Evolutionary conservation across 2,329 filamentous ascomycete genomes (phyloP), one percentile per base, ranked within the genome.

Genomic region (Fusarium pseudograminearum): DNA sequence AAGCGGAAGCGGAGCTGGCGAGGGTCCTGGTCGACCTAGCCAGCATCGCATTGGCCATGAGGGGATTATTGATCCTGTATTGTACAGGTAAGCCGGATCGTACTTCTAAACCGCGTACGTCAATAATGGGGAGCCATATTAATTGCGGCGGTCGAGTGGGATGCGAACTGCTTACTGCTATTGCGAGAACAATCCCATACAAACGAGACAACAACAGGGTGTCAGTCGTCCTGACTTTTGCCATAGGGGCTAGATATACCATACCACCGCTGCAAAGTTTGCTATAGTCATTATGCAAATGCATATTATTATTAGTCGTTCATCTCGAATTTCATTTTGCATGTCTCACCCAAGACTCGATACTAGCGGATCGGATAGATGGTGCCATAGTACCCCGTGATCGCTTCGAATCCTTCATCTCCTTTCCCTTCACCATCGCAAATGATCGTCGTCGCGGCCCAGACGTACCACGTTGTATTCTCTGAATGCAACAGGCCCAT

Each of bases 1-100:
- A 60, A 60, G 67, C 57, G n/a, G 33, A 60, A 64, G 67, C 62
- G 47, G 68, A 71, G 54, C 48, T 50, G 51, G 57, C 63, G 69
- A 55, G 44, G 55, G 59, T 50, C 67, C 58, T 52, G 52, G 51
- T 45, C 64, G 52, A 30, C 28, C 28, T 30, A 52, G 31, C 38
- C 34, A 47, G 52, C 44, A 55, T 60, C 54, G 67, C 67, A 68
- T 64, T 67, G 58, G 54, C 58, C 58, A 71, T 71, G 67, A 68
- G 67, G 67, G 47, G 51, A 69, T 71, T 70, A 60, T 55, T 52
- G 57, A 38, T 45, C 41, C 55, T 12, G 31, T 50, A 46, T 34
- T 18, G 16, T 18, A 40, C 36, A 40, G 36, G 36, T 10, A 36
- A 38, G 46, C 45, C n/a, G 33, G n/a, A 51, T 51, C 34, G 18